Conservation (phyloP, 352 stramenopile species). For the Globisporangium perplexum region DNA sequence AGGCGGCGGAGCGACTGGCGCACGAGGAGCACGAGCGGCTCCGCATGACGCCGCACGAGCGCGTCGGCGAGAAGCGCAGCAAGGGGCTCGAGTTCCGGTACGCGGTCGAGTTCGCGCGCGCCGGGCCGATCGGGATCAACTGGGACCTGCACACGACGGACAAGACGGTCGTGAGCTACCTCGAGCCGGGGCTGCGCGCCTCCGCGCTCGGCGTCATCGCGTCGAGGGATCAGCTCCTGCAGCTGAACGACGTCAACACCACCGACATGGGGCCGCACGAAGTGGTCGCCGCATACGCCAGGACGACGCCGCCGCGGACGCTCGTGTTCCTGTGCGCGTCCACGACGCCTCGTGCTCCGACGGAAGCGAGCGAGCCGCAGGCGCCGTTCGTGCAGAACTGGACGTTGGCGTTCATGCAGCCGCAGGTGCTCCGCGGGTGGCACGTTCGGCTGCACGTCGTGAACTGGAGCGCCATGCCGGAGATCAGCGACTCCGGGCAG, state of each 20-base stretch:
- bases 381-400: slow-evolving; percentile 31
- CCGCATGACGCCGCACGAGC: slow-evolving; percentile 46
- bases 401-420: slow-evolving; percentile 40
- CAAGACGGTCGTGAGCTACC: slow-evolving; percentile 48
- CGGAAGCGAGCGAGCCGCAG: slow-evolving; percentile 5
- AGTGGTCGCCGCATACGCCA: slow-evolving; percentile 48
- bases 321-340: slow-evolving; percentile 41
- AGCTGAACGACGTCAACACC: slow-evolving; percentile 63
- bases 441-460: slow-evolving; percentile 45
- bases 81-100: slow-evolving; percentile 62
- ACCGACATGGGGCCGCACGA: slow-evolving; percentile 41
- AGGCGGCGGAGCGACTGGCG: slow-evolving; percentile 28
- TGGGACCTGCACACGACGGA: slow-evolving; percentile 54
- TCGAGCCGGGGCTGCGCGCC: slow-evolving; percentile 46
- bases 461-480: slow-evolving; percentile 45
- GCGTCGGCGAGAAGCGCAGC: slow-evolving; percentile 26
- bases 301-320: slow-evolving; percentile 30
- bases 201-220: slow-evolving; percentile 44
- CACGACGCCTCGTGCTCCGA: slow-evolving; percentile 12
- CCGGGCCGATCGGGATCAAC: slow-evolving; percentile 58
- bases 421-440: slow-evolving; percentile 42
- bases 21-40: slow-evolving; percentile 41
- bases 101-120: slow-evolving; percentile 46
- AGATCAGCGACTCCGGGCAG: slow-evolving; percentile 11
- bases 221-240: slow-evolving; percentile 49